Base-by-base conservation (phyloP, 257 asterid genomes). In the Petunia axillaris region DNA sequence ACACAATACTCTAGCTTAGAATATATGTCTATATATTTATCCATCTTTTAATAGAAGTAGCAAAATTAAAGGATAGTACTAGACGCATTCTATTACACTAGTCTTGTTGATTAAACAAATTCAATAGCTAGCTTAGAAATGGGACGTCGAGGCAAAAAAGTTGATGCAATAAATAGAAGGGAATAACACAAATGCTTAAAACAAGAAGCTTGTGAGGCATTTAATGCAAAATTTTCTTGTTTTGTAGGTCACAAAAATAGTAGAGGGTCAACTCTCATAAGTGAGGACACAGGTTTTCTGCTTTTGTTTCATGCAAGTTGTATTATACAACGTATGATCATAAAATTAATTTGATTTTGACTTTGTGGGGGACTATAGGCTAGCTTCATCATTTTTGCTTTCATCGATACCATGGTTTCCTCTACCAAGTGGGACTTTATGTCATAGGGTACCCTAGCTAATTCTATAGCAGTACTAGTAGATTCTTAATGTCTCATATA, bases 261-360 rank as follows among this genome's bases (percentile, higher is more conserved):
- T 36, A 65, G 16, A 74, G 54, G 66, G 60, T 80, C 25, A 71
- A 43, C 54, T 55, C 46, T 65, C 83, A 84, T 59, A 78, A 74
- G 68, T 78, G 83, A 84, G 46, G 41, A 50, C 83, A 82, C 84
- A 84, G 3, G 58, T 54, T 58, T 6, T 67, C 8, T 76, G 82
- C 80, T 60, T 40, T 40, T 36, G 40, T 70, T 4, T 40, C 59
- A 41, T 16, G 37, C 65, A 76, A 43, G 76, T 79, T 70, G 25
- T 54, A 54, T 54, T 54, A 13, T 4, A 54, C 60, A 54, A 54
- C 60, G 25, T 54, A 54, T 54, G n/a, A 54, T 54, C 37, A 0
- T 6, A 59, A 5, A 25, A 46, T 2, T 70, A 46, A 36, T 8
- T 62, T 71, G 35, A 71, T 11, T 35, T 50, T 73, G 77, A 35